phyloP scores from a whole-genome alignment of 2,329 filamentous ascomycete genomes.

The Sporothrix schenckii region DNA sequence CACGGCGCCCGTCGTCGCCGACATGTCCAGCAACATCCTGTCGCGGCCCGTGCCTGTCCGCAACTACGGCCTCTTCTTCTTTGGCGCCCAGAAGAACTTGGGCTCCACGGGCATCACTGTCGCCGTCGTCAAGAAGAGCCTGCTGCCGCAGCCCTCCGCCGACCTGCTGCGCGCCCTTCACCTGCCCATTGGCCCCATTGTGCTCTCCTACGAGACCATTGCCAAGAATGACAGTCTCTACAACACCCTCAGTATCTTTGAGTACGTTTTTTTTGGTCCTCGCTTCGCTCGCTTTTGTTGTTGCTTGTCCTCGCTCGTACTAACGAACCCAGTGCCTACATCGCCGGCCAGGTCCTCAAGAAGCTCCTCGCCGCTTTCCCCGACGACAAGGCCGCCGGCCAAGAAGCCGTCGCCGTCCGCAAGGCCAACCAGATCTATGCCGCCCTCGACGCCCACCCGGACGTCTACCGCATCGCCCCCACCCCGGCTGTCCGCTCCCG shows the following conservation, averaged over 20 bases:
- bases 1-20: slow-evolving; percentile 76
- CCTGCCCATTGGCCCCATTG: slow-evolving; percentile 75
- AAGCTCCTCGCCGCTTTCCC: slow-evolving; percentile 68
- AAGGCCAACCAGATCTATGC: slow-evolving; percentile 79
- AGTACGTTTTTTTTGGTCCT: slow-evolving; percentile 50
- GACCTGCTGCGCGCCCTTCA: slow-evolving; percentile 72
- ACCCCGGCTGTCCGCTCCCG: slow-evolving; percentile 74
- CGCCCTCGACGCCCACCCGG: slow-evolving; percentile 71
- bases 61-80: slow-evolving; percentile 85
- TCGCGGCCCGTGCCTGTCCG: slow-evolving; percentile 74
- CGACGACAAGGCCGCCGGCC: slow-evolving; percentile 70
- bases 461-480: slow-evolving; percentile 77
- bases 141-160: slow-evolving; percentile 73
- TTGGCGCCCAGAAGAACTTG: slow-evolving; percentile 93
- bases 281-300: neutral
- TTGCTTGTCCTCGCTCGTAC: neutral
- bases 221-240: slow-evolving; percentile 94
- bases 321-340: slow-evolving; percentile 65
- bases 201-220: slow-evolving; percentile 81
- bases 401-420: slow-evolving; percentile 70
- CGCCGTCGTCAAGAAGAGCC: slow-evolving; percentile 77
- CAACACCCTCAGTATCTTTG: slow-evolving; percentile 94
- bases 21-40: slow-evolving; percentile 95
- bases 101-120: slow-evolving; percentile 85
- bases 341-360: slow-evolving; percentile 86